These are phyloP conservation scores for Helianthus annuus DNA, from an alignment of 129 eudicot genomes.

Conservation along the genomic window DNA sequence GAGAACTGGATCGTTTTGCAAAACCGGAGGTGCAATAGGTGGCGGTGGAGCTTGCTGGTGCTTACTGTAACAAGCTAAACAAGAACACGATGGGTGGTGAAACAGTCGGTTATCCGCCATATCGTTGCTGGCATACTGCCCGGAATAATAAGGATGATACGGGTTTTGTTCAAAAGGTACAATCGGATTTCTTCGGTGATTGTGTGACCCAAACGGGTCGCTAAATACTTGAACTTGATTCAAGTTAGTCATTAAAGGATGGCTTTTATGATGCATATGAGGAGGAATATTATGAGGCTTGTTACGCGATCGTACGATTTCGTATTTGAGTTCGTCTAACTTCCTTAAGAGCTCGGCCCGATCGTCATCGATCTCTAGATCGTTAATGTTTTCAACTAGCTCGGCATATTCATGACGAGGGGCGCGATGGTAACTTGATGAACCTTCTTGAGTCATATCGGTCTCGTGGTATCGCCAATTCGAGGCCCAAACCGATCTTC, in stretches of 20 bases:
- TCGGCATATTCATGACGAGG: slow-evolving; percentile 44
- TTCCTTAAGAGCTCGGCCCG: slow-evolving; percentile 72
- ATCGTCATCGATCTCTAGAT: slow-evolving; percentile 51
- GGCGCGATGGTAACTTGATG: slow-evolving; percentile 38
- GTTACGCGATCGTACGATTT: slow-evolving; percentile 62
- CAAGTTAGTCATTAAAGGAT: slow-evolving; percentile 43
- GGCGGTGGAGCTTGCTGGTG: slow-evolving; percentile 54
- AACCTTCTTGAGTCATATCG: slow-evolving; percentile 44
- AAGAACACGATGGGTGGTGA: slow-evolving; percentile 76
- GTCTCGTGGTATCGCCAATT: slow-evolving; percentile 45
- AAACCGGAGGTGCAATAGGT: slow-evolving; percentile 27
- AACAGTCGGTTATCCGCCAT: slow-evolving; percentile 32
- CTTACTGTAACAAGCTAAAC: slow-evolving; percentile 62
- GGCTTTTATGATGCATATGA: slow-evolving; percentile 33
- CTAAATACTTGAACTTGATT: slow-evolving; percentile 51
- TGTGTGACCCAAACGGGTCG: slow-evolving; percentile 60
- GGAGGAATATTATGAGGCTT: slow-evolving; percentile 43
- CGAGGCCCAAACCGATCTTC: slow-evolving; percentile 37
- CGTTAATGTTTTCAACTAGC: slow-evolving; percentile 32
- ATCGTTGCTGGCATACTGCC: slow-evolving; percentile 51
- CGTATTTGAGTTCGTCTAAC: slow-evolving; percentile 80
- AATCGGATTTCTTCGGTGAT: slow-evolving; percentile 43
- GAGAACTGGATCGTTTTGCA: slow-evolving; percentile 36
- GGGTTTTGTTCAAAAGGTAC: slow-evolving; percentile 44
- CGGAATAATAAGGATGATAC: slow-evolving; percentile 51